Conservation (phyloP, 148 eudicot genomes). For the Camellia japonica region DNA sequence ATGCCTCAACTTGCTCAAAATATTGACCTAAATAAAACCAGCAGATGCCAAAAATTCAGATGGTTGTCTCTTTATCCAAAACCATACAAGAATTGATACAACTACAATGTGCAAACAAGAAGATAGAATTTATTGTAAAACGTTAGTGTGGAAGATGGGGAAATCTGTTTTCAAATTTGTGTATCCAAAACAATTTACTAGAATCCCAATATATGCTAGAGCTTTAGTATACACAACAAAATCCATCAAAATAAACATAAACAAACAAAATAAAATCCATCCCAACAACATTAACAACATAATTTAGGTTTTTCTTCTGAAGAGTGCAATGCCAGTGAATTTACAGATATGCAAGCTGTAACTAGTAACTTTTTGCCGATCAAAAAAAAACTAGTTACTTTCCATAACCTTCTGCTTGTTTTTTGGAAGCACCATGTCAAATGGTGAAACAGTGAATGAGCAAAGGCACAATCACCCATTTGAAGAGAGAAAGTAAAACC, state of each 20-base stretch:
- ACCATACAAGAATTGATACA: not conserved
- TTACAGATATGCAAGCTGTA: not conserved
- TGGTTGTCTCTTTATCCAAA: not conserved
- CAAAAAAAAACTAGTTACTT: no score
- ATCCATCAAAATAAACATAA: not conserved
- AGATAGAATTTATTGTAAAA: not conserved
- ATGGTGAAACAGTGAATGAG: not conserved
- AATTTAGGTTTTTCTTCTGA: not conserved
- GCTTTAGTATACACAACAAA: not conserved
- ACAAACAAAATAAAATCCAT: not conserved
- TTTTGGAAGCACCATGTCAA: not conserved
- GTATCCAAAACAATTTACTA: not conserved
- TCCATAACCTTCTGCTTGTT: no score
- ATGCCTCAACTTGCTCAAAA: slow-evolving; percentile 79
- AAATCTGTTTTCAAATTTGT: not conserved
- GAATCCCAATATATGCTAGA: not conserved
- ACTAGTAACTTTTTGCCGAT: no score
- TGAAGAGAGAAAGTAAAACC: not conserved
- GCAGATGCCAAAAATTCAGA: slow-evolving; percentile 3
- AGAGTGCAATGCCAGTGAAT: not conserved
- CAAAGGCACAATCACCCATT: no score
- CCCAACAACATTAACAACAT: not conserved
- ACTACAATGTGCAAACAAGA: not conserved
- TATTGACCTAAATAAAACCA: slow-evolving; percentile 51
- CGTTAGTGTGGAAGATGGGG: not conserved